These are phyloP conservation scores for Saussurea involucrata DNA, from an alignment of 129 eudicot genomes.

Conservation along the genomic window DNA sequence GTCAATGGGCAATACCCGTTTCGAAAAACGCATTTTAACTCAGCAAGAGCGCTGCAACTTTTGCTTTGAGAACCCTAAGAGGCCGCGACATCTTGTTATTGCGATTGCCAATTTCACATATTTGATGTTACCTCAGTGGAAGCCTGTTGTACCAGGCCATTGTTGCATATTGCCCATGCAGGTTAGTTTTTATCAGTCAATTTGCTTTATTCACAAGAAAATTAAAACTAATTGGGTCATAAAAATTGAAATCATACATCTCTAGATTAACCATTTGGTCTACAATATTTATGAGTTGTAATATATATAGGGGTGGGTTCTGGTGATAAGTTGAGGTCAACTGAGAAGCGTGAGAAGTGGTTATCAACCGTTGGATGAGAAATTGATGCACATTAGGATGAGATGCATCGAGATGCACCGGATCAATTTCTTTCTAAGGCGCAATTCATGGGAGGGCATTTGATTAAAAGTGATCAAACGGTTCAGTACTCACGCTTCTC, in stretches of 20 bases:
- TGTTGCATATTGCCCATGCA: constrained; percentile 91
- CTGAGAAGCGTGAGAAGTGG: too few species aligned
- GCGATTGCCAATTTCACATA: constrained; percentile 92
- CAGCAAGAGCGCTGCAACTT: constrained; percentile 89
- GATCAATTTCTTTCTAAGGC: too few species aligned
- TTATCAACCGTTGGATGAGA: too few species aligned
- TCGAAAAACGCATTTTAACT: constrained; percentile 57
- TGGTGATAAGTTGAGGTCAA: too few species aligned
- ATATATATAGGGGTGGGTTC: too few species aligned
- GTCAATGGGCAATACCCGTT: constrained; percentile 31
- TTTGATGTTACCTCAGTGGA: constrained; percentile 73
- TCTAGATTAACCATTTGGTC: neutral
- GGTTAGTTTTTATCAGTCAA: constrained; percentile 35
- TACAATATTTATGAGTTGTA: neutral
- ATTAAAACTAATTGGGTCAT: neutral
- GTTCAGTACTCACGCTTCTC: too few species aligned
- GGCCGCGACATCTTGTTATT: constrained; percentile 82
- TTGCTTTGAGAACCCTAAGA: constrained; percentile 83
- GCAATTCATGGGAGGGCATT: too few species aligned
- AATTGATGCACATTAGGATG: too few species aligned
- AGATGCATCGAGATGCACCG: too few species aligned
- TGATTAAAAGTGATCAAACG: too few species aligned
- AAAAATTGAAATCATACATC: neutral
- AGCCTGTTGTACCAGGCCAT: constrained; percentile 82
- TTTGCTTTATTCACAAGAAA: neutral